These are phyloP conservation scores for Dactylonectria estremocensis DNA, from an alignment of 2,329 filamentous ascomycete species.

Conservation along the genomic window DNA sequence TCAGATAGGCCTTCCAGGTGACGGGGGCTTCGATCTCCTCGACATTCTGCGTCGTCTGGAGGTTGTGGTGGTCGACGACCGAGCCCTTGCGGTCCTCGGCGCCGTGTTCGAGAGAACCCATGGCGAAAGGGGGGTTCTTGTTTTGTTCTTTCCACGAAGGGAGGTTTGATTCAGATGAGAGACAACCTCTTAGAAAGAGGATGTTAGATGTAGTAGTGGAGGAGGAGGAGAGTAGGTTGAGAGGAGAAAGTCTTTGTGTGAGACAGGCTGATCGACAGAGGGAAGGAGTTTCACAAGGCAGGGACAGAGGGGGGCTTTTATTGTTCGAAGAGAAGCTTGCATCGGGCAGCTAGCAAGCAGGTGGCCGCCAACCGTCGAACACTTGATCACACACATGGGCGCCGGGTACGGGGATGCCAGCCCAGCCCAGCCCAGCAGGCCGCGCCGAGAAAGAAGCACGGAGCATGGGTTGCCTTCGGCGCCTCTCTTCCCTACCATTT, in stretches of 20 bases:
- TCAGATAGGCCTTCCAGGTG: conserved; percentile 77
- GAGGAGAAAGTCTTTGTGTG: conserved; percentile 16
- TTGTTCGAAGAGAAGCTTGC: conserved; percentile 26
- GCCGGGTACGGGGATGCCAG: neutral
- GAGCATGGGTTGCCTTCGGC: too few relatives aligned
- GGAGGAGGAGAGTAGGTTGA: conserved; percentile 1
- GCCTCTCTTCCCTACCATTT: neutral
- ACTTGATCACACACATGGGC: neutral
- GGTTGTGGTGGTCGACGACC: conserved; percentile 45
- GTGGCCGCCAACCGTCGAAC: neutral
- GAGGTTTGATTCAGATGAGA: neutral
- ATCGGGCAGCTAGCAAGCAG: neutral
- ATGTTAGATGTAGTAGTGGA: neutral
- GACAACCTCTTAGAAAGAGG: neutral
- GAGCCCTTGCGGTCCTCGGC: conserved; percentile 44
- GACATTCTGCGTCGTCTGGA: conserved; percentile 66
- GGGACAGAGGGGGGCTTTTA: conserved; percentile 29
- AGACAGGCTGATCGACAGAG: conserved; percentile 30
- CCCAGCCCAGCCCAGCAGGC: neutral
- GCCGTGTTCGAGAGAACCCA: conserved; percentile 46
- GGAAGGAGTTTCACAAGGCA: conserved; percentile 24
- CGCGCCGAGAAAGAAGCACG: neutral
- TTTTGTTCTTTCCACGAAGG: neutral
- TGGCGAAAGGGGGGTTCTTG: conserved; percentile 33
- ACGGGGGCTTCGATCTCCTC: conserved; percentile 77